phyloP scores from a whole-genome alignment of 2,329 filamentous ascomycete species.

The Aspergillus transmontanensis region DNA sequence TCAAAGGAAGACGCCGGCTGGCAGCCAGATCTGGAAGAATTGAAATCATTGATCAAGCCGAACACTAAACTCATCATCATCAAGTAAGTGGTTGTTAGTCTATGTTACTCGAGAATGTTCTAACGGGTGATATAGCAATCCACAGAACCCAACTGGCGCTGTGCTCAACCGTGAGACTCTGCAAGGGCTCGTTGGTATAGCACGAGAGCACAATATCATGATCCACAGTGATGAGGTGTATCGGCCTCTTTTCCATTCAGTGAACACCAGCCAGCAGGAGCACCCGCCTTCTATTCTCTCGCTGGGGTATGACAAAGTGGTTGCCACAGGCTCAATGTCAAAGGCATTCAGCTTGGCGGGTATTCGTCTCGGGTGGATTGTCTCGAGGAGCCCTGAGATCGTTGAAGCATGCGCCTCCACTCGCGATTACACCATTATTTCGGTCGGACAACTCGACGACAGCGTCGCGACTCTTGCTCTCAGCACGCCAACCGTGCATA shows the following conservation, averaged over 20 bases:
- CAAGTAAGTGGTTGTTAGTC: slow-evolving; percentile 44
- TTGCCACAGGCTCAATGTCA: slow-evolving; percentile 76
- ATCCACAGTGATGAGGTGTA: slow-evolving; percentile 81
- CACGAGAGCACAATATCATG: slow-evolving; percentile 62
- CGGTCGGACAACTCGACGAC: slow-evolving; percentile 75
- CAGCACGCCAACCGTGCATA: slow-evolving; percentile 59
- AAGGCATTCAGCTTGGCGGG: slow-evolving; percentile 80
- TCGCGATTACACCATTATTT: slow-evolving; percentile 78
- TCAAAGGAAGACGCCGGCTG: slow-evolving; percentile 66
- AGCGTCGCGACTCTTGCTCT: slow-evolving; percentile 71
- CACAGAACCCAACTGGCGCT: slow-evolving; percentile 79
- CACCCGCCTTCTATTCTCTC: slow-evolving; percentile 68
- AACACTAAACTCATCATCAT: slow-evolving; percentile 62
- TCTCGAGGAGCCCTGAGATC: slow-evolving; percentile 60
- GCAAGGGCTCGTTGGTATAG: slow-evolving; percentile 63
- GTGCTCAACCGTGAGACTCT: slow-evolving; percentile 64
- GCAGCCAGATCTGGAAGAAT: slow-evolving; percentile 66
- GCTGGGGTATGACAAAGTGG: slow-evolving; percentile 66
- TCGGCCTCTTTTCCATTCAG: slow-evolving; percentile 72
- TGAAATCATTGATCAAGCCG: slow-evolving; percentile 61
- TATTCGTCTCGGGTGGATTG: slow-evolving; percentile 77
- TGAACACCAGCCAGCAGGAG: slow-evolving; percentile 45
- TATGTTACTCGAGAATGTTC: background rate
- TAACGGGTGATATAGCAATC: slow-evolving; percentile 53
- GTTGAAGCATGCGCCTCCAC: slow-evolving; percentile 63